Percentiles rank a stretch among this genome's conserved stretches.
phyloP scores from a whole-genome alignment of 2,329 filamentous ascomycete species.

The Colletotrichum lupini region DNA sequence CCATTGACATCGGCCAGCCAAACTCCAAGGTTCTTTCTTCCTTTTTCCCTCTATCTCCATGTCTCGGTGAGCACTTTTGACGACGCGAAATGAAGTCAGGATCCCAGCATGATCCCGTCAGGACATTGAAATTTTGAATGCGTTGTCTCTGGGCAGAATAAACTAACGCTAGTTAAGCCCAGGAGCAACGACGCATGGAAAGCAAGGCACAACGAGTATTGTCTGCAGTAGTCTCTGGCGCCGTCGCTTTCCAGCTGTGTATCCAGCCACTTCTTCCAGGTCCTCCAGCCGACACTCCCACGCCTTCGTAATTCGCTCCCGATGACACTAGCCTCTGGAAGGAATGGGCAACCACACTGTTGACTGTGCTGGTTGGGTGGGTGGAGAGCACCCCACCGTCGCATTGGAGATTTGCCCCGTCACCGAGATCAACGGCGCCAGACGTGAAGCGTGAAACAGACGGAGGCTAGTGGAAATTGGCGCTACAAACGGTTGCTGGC shows the following conservation, averaged over 20 bases:
- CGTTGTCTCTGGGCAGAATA: slow-evolving; percentile 8
- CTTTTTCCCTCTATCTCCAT: not conserved
- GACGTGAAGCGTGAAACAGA: slow-evolving; percentile 18
- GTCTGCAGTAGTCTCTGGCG: slow-evolving; percentile 26
- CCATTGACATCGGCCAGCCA: not conserved
- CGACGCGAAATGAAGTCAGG: slow-evolving; percentile 13
- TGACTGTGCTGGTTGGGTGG: not conserved
- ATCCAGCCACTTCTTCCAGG: slow-evolving; percentile 8
- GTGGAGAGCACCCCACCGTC: slow-evolving; percentile 19
- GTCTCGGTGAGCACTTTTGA: slow-evolving; percentile 9
- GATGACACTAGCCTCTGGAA: slow-evolving; percentile 4
- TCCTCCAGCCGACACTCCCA: not conserved
- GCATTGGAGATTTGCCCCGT: not conserved
- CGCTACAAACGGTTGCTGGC: slow-evolving; percentile 3
- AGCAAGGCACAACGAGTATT: slow-evolving; percentile 29
- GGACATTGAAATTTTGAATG: not conserved
- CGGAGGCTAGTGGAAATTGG: not conserved
- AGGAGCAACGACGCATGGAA: slow-evolving; percentile 8
- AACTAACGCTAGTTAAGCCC: slow-evolving; percentile 3
- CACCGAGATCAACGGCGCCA: slow-evolving; percentile 5
- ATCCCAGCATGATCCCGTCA: slow-evolving; percentile 28
- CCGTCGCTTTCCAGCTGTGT: slow-evolving; percentile 7
- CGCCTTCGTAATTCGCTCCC: not conserved
- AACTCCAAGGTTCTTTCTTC: not conserved
- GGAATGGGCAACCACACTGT: slow-evolving; percentile 8